These are phyloP conservation scores for Alternaria novae-zelandiae DNA, from an alignment of 2,329 filamentous ascomycete genomes.

Conservation along the genomic window DNA sequence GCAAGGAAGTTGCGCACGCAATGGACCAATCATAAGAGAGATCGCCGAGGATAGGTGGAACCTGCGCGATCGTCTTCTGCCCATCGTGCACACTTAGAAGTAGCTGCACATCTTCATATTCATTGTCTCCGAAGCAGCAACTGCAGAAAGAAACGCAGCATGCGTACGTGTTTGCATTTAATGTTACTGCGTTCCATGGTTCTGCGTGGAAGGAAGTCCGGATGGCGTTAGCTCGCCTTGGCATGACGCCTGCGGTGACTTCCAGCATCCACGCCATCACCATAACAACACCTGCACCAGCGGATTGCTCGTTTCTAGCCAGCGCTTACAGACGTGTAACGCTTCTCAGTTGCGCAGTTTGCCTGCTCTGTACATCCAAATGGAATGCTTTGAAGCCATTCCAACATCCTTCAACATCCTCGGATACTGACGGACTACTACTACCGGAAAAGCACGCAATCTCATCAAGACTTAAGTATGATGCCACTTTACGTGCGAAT, in stretches of 20 bases:
- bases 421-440: neutral
- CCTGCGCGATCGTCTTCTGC: conserved; percentile 1
- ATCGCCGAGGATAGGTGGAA: conserved; percentile 5
- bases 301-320: neutral
- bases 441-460: neutral
- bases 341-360: neutral
- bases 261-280: neutral
- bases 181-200: conserved; percentile 13
- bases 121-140: neutral
- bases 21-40: conserved; percentile 6
- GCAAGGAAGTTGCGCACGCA: conserved; percentile 12
- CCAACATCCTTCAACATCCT: neutral
- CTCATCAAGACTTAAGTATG: neutral
- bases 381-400: neutral
- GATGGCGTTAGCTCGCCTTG: conserved; percentile 7
- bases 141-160: neutral
- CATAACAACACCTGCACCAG: neutral
- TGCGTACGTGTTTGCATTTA: neutral
- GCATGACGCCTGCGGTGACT: neutral
- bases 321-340: neutral
- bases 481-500: neutral
- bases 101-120: neutral
- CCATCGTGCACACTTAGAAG: neutral
- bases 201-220: neutral
- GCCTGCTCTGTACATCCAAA: neutral